Conservation (phyloP, 1,284 basidiomycete genomes). For the Anthracocystis walkeri region DNA sequence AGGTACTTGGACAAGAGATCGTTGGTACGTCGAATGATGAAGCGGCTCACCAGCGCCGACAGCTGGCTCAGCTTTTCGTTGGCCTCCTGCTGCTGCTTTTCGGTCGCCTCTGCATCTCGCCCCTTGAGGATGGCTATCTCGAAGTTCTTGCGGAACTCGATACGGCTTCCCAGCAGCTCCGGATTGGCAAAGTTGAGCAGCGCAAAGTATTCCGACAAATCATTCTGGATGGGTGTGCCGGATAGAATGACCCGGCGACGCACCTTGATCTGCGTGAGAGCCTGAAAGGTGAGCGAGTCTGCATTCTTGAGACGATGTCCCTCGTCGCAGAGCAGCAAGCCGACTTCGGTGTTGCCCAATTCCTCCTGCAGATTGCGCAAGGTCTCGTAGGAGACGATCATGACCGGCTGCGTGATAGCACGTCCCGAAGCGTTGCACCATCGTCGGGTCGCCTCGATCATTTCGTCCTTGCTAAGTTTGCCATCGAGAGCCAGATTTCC, state of each 20-base stretch:
- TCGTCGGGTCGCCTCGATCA: slow-evolving; percentile 63
- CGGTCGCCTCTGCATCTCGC: slow-evolving; percentile 89
- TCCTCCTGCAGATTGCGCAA: slow-evolving; percentile 73
- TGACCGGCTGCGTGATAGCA: slow-evolving; percentile 74
- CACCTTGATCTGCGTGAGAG: slow-evolving; percentile 86
- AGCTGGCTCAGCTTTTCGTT: slow-evolving; percentile 94
- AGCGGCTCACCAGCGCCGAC: slow-evolving; percentile 88
- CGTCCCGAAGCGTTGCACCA: slow-evolving; percentile 65
- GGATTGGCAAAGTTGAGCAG: slow-evolving; percentile 97
- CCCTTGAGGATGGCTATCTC: slow-evolving; percentile 94
- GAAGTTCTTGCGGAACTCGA: slow-evolving; percentile 95
- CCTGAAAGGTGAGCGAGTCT: slow-evolving; percentile 79
- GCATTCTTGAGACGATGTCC: slow-evolving; percentile 98
- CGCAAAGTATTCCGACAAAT: slow-evolving; percentile 96
- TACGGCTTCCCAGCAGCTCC: slow-evolving; percentile 89
- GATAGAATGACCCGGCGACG: slow-evolving; percentile 95
- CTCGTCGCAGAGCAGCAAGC: slow-evolving; percentile 93
- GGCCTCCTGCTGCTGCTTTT: slow-evolving; percentile 82
- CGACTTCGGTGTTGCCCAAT: slow-evolving; percentile 75
- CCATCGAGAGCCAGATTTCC: slow-evolving; percentile 66
- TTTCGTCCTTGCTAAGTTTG: slow-evolving; percentile 66
- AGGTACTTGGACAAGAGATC: slow-evolving; percentile 97
- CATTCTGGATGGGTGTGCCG: slow-evolving; percentile 97
- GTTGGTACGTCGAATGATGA: slow-evolving; percentile 97
- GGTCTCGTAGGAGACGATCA: slow-evolving; percentile 99